phyloP scores from a whole-genome alignment of 1,284 basidiomycete species.

The Cutaneotrichosporon arboriforme region DNA sequence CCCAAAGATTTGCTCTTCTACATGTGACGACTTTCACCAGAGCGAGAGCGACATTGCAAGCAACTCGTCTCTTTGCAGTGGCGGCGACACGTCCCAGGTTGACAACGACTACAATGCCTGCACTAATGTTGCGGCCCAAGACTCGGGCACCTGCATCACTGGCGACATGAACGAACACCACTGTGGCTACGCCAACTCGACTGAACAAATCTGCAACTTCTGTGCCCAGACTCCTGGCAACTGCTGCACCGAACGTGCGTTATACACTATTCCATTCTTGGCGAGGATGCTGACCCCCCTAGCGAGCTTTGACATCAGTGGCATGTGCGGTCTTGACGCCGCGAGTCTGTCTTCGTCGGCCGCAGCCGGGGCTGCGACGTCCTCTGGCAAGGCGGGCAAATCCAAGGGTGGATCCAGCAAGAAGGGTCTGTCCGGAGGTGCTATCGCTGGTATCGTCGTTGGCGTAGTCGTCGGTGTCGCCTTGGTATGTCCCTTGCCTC shows the following conservation, averaged over 20 bases:
- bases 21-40: constrained; percentile 37
- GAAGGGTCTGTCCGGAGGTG: constrained; percentile 29
- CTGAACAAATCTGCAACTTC: constrained; percentile 45
- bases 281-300: constrained; percentile 1
- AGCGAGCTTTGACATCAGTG: constrained; percentile 26
- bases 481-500: constrained; percentile 9
- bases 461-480: constrained; percentile 38
- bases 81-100: constrained; percentile 32
- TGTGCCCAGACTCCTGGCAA: constrained; percentile 37
- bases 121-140: constrained; percentile 47
- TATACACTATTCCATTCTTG: not conserved
- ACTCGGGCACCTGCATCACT: constrained; percentile 42
- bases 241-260: constrained; percentile 37
- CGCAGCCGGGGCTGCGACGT: constrained; percentile 16
- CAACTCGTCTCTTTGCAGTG: constrained; percentile 28
- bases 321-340: constrained; percentile 29
- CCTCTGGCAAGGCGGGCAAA: constrained; percentile 12
- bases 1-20: constrained; percentile 41
- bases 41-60: constrained; percentile 28
- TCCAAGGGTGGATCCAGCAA: not conserved
- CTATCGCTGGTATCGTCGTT: constrained; percentile 43
- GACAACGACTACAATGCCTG: constrained; percentile 45
- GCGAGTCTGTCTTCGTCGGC: constrained; percentile 9
- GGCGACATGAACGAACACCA: constrained; percentile 48
- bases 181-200: constrained; percentile 49